Evolutionary conservation across 495 filamentous ascomycete genomes (phyloP).

Genomic region (Chaetomium cochliodes): DNA sequence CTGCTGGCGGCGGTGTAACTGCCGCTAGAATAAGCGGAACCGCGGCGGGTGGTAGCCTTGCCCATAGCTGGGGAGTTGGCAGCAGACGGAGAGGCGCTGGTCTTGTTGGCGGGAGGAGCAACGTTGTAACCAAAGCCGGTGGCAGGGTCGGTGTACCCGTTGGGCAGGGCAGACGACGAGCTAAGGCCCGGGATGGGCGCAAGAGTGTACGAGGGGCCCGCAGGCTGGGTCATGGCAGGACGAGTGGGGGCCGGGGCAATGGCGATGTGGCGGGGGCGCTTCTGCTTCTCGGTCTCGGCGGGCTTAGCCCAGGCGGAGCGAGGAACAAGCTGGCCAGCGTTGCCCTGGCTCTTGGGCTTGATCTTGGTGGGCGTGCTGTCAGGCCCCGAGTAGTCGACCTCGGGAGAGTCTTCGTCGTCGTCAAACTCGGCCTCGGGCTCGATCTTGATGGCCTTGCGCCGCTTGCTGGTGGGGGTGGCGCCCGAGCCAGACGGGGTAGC

Average conservation of each 20-base stretch:
- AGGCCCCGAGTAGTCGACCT: constrained; percentile 31
- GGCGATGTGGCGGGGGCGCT: not conserved
- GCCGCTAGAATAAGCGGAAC: not conserved
- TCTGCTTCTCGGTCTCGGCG: not conserved
- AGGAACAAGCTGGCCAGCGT: not conserved
- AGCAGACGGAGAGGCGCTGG: not conserved
- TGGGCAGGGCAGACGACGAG: not conserved
- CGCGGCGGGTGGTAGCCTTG: not conserved
- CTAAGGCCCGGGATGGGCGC: not conserved
- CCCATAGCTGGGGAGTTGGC: not conserved
- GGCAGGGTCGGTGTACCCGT: constrained; percentile 9
- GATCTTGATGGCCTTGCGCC: constrained; percentile 18
- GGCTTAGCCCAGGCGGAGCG: constrained; percentile 13
- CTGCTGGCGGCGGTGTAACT: not conserved
- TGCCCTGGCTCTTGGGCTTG: not conserved
- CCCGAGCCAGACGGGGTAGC: constrained; percentile 19
- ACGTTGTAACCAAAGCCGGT: not conserved
- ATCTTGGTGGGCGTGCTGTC: constrained; percentile 24
- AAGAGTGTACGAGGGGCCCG: constrained; percentile 1
- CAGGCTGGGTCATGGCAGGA: not conserved
- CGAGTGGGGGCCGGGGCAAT: constrained; percentile 1
- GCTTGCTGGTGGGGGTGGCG: constrained; percentile 24
- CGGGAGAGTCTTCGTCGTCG: constrained; percentile 29
- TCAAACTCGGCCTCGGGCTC: constrained; percentile 19
- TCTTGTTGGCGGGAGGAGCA: not conserved